Evolutionary conservation across 139 green algal species (phyloP), one percentile per base, ranked within the genome.

Genomic region (Coelastrella sp.): DNA sequence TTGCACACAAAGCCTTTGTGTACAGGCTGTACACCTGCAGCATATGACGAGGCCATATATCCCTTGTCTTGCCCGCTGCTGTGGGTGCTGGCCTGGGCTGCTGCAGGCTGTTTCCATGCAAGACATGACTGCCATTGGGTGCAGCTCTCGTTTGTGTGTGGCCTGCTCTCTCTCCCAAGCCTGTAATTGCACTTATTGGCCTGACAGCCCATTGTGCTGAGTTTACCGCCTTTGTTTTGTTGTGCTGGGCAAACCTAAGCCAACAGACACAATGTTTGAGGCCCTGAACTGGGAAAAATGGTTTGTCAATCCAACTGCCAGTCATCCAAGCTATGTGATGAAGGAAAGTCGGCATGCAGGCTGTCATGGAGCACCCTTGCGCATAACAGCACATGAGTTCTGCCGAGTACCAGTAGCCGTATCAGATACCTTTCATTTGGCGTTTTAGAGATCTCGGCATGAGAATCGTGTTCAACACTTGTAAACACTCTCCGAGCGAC

Each of bases 1-100:
- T 49, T 49, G 3, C 3, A 49, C 3, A 49, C 35, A 49, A 49
- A 49, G 35, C 35, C 35, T 49, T 49, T 49, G 35, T 49, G 35
- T 49, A 49, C 35, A 49, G 35, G 35, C 35, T 49, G 35, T 49
- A 61, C 11, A 86, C 81, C 81, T 74, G 81, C n/a, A 75, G n/a
- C n/a, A 86, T 49, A 59, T 86, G 59, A 8, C 58, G 58, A 75
- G 81, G 81, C 58, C 61, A 86, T 49, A 86, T 86, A 25, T 86
- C 81, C 11, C 81, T 56, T 22, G 14, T 20, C 8, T 19, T 14
- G 8, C 24, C n/a, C 22, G 24, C 60, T 75, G n/a, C 81, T 75
- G 74, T 24, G n/a, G 19, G 4, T 78, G 4, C 17, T 78, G 70
- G 19, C 19, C 7, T 49, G 35, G 35, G 35, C 35, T 49, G n/a